Evolutionary conservation across 1,139 yeast genomes (phyloP).

Genomic region (Blastobotrys niveus): DNA sequence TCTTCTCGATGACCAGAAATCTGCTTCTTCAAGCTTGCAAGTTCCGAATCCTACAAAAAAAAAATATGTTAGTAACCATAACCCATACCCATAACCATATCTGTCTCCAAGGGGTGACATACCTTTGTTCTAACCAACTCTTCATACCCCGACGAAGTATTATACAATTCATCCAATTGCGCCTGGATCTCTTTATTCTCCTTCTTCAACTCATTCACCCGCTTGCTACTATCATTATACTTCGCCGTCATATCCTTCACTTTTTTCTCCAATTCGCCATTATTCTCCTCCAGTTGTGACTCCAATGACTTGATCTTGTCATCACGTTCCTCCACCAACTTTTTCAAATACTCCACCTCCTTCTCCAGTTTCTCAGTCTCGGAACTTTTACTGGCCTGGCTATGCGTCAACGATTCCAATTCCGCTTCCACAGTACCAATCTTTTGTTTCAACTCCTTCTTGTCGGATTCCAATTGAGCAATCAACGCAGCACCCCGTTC

Average conservation of each 20-base stretch:
- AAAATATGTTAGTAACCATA: no score
- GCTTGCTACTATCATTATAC: conserved; percentile 37
- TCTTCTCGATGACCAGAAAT: conserved; percentile 28
- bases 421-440: conserved; percentile 27
- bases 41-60: conserved; percentile 37
- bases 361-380: conserved; percentile 32
- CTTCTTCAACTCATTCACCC: conserved; percentile 41
- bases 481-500: conserved; percentile 34
- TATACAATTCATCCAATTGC: conserved; percentile 37
- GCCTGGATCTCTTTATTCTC: conserved; percentile 46
- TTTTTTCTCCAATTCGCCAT: conserved; percentile 37
- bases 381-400: conserved; percentile 17
- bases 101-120: no score
- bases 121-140: conserved; percentile 36
- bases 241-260: conserved; percentile 32
- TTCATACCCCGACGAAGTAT: conserved; percentile 37
- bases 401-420: conserved; percentile 20
- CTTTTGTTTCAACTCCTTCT: conserved; percentile 24
- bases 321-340: conserved; percentile 33
- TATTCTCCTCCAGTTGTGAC: conserved; percentile 32
- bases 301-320: conserved; percentile 35
- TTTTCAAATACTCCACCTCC: conserved; percentile 27
- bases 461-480: conserved; percentile 33
- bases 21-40: conserved; percentile 27
- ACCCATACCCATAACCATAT: not conserved